Percentiles rank a stretch among this genome's conserved stretches.
Evolutionary conservation across 176 grass and related monocot species (phyloP).

Genomic region (Aegilops tauschii): DNA sequence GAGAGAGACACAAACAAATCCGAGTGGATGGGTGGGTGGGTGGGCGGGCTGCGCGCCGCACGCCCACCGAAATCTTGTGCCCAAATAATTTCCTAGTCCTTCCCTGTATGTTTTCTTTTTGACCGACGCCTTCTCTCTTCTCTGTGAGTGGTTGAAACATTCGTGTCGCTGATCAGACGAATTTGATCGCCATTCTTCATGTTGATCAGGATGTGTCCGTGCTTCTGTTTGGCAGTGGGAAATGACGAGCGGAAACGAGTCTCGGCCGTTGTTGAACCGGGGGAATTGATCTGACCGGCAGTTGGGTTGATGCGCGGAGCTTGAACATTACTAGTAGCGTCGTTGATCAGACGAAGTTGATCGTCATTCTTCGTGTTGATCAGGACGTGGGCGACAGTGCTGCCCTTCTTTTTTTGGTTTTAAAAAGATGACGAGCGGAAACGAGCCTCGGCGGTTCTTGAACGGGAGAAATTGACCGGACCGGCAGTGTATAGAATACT

Average conservation of each 20-base stretch:
- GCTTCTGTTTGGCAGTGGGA: background rate
- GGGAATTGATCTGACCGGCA: conserved; percentile 3
- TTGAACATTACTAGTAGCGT: too few species aligned
- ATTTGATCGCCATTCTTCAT: background rate
- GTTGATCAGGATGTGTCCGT: background rate
- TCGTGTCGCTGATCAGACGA: background rate
- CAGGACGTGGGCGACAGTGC: background rate
- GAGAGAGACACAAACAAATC: background rate
- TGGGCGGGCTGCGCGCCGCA: background rate
- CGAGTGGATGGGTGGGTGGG: background rate
- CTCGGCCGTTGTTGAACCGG: background rate
- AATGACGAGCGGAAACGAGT: background rate
- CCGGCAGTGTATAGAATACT: background rate
- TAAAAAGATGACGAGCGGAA: background rate
- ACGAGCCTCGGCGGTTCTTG: conserved; percentile 12
- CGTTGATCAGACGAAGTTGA: background rate
- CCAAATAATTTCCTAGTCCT: too few species aligned
- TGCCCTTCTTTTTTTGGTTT: too few species aligned
- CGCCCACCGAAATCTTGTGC: background rate
- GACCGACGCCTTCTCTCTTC: background rate
- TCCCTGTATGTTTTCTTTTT: too few species aligned
- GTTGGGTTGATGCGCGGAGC: background rate
- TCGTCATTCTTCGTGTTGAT: background rate
- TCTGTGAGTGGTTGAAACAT: background rate
- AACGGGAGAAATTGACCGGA: background rate